Evolutionary conservation across 176 grass and related monocot species (phyloP), one percentile per base, ranked within the genome.

Genomic region (Bonia amplexicaulis): DNA sequence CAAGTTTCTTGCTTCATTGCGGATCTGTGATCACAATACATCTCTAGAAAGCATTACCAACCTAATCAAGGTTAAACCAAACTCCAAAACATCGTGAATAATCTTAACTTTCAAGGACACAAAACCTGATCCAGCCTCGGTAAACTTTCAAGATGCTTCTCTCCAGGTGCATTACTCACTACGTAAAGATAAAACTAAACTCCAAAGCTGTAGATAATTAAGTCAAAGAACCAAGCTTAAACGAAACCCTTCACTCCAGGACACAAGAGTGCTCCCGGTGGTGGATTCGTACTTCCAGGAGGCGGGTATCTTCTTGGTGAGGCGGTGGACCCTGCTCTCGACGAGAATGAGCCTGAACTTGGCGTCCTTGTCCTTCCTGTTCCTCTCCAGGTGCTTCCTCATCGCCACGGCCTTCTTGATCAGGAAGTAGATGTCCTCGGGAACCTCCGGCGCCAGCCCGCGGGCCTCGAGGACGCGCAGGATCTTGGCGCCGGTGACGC

Each of bases 361-460:
- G 78, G 91, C 85, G 61, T 96, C 94, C 33, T 86, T 89, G 71
- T 96, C 94, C 82, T 87, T 86, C 73, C 91, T 81, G 87, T 96
- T 96, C 89, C 89, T 96, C 78, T 93, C 87, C 63, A 96, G 80
- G 71, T 96, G 91, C 85, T 89, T 96, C 87, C 94, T 91, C 87
- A 96, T 93, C 2, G 94, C 94, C 11, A 96, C 94, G 9, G 89
- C 91, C 84, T 96, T 96, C 91, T 96, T 96, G 73, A 96, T 77
- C 73, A 96, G 82, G 74, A 88, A 92, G 94, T 96, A 96, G 78
- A 96, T 87, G 71, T 93, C 89, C 87, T 96, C 94, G 31, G 91
- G 91, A 29, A 93, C 19, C 85, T 93, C 91, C 12, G 89, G 91
- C 20, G 94, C 94, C n/a, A 93, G 76, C 0, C 84, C 91, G 47